Evolutionary conservation across 139 green algal species (phyloP), one percentile per base, ranked within the genome.

Genomic region (Choricystis sp.): DNA sequence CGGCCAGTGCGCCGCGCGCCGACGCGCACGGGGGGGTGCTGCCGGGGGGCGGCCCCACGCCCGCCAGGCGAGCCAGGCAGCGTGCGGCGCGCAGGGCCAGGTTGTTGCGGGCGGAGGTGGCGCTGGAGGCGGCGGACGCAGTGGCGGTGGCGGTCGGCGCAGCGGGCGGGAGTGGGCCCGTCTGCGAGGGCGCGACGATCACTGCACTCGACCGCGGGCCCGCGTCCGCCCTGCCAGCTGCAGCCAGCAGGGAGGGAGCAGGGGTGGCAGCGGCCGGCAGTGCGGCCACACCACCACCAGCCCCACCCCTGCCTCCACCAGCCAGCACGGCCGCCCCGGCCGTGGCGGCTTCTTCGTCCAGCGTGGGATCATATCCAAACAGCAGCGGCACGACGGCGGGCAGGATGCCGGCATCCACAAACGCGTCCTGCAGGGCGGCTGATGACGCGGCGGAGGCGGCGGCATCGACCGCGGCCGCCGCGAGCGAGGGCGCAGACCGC

Each of bases 51-150:
- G 59, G 63, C 59, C 88, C 69, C 49, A 83, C 49, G 69, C 82
- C 82, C 49, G 70, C 77, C n/a, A 92, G 68, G 1, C 75, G 64
- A 0, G 64, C 76, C 30, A 94, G 73, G 0, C 84, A 73, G 0
- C 80, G 74, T 0, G 82, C 85, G 27, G 87, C 89, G 27, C 91
- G 70, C 70, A 92, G 74, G 2, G 86, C 89, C 26, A 88, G 85
- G 29, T 83, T 70, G 52, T 87, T 90, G 9, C 69, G 72, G 3
- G 85, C 81, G 3, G 74, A n/a, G 49, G 52, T 16, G 40, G 16
- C 40, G 40, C 9, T 52, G 9, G 40, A 9, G 40, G 40, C 9
- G 9, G 40, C 40, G 40, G 40, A 52, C 40, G 40, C 40, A 52
- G 9, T 9, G 40, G 9, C 40, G 40, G 40, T 16, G 40, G 40